Evolutionary conservation across 331 rosid genomes (phyloP).

Genomic region (Acacia concinna): DNA sequence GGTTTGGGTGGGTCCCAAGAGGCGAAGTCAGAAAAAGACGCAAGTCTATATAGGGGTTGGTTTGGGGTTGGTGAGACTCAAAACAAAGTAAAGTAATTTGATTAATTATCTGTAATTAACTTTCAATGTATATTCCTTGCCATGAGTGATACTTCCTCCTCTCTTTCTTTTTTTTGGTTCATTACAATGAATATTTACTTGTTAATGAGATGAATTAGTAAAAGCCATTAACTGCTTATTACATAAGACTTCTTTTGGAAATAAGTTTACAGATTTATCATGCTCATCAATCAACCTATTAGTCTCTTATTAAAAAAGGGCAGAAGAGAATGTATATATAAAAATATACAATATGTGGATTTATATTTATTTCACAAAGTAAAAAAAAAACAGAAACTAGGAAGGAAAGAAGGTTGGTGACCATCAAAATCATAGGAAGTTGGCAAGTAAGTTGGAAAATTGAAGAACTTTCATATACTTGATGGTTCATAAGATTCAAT

Average conservation of each 20-base stretch:
- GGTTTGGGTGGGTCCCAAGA: background rate
- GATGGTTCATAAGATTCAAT: background rate
- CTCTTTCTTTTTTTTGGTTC: too few species aligned
- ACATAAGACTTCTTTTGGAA: too few species aligned
- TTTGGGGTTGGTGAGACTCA: background rate
- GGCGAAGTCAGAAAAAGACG: background rate
- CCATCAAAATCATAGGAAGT: background rate
- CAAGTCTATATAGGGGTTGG: background rate
- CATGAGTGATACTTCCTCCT: background rate
- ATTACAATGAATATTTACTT: too few species aligned
- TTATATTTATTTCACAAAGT: background rate
- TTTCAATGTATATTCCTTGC: too few species aligned
- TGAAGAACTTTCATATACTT: background rate
- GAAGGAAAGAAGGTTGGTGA: background rate
- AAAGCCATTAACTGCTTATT: too few species aligned
- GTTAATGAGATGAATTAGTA: too few species aligned
- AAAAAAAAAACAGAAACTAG: accelerated
- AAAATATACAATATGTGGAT: background rate
- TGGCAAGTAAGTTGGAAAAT: background rate
- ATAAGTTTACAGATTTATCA: too few species aligned
- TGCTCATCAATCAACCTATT: too few species aligned
- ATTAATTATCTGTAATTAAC: background rate
- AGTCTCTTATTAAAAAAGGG: background rate
- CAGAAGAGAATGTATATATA: background rate
- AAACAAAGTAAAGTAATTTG: background rate